Evolutionary conservation across 495 filamentous ascomycete species (phyloP).

Genomic region (Neurospora sp.): DNA sequence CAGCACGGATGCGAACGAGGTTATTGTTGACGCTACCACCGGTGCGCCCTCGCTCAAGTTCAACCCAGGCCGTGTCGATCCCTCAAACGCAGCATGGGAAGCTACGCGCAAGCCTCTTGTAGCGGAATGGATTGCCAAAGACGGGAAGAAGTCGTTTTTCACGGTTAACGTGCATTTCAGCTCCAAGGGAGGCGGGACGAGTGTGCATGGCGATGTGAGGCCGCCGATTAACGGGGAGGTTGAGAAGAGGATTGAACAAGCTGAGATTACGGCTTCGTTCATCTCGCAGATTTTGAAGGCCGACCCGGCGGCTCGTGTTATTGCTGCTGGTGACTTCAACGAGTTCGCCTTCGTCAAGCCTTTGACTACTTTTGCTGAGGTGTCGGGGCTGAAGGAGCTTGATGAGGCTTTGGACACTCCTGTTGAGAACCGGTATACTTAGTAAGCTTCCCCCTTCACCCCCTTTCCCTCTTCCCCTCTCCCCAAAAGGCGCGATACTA

Average conservation of each 20-base stretch:
- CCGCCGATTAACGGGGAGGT: conserved; percentile 53
- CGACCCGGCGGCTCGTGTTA: conserved; percentile 33
- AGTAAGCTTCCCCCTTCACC: conserved; percentile 15
- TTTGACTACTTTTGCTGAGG: conserved; percentile 29
- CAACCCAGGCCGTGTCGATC: conserved; percentile 53
- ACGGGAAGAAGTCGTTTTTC: conserved; percentile 36
- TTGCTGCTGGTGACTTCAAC: conserved; percentile 52
- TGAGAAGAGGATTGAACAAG: conserved; percentile 36
- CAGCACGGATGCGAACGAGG: conserved; percentile 32
- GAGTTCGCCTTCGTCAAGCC: conserved; percentile 49
- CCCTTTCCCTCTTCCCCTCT: neutral
- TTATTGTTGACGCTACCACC: conserved; percentile 31
- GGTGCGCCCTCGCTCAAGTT: conserved; percentile 27
- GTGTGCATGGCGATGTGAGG: conserved; percentile 44
- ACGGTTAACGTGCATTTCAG: conserved; percentile 52
- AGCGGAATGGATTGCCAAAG: conserved; percentile 44
- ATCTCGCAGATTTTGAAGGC: conserved; percentile 31
- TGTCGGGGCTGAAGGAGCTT: conserved; percentile 40
- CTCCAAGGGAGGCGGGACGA: conserved; percentile 46
- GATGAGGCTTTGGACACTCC: conserved; percentile 39
- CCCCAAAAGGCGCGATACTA: too few species aligned
- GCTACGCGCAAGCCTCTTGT: conserved; percentile 47
- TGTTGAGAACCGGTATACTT: conserved; percentile 48
- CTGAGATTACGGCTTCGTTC: conserved; percentile 34
- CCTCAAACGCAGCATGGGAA: conserved; percentile 40